Evolutionary conservation across 2,329 filamentous ascomycete species (phyloP), one percentile per base, ranked within the genome.

Genomic region (Aspergillus proliferans): DNA sequence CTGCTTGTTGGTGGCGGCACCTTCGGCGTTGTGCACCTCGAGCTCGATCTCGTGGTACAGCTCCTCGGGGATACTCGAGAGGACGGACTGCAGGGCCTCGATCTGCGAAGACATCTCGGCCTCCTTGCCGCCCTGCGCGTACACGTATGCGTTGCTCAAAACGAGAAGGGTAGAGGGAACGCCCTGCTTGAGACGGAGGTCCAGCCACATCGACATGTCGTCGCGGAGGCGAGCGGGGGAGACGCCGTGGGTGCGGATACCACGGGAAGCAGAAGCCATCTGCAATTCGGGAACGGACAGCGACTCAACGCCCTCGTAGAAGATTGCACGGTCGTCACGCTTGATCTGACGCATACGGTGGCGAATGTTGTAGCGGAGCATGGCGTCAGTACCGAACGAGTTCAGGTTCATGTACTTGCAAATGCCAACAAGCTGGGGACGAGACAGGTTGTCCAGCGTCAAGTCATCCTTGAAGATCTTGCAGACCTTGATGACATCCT

Each of bases 321-420:
- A 87, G 66, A 98, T 98, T 55, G 91, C 90, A 58, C 85, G 85
- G 73, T 98, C 93, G 65, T 98, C 93, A 55, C 92, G 86, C 83
- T 98, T 98, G 78, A 97, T 97, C 73, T 98, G 93, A 61, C 92
- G 84, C 93, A 98, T 98, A 54, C 92, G 88, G 73, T 97, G 91
- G 50, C 93, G 88, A 62, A 98, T 84, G 68, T 95, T 90, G 74
- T 98, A 98, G 48, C 93, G 88, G 46, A 98, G 84, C 87, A 98
- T 95, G 70, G 90, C 88, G 71, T 98, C 93, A 19, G 93, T 97
- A 57, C 93, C 93, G 62, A 97, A 96, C 0, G 90, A 92, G 75
- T 92, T 93, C 49, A 98, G 81, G 72, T 94, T 96, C 85, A 98
- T 91, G 76, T 98, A 98, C 53, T 88, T 86, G 79, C 93, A 97